Percentiles rank a stretch among this genome's conserved stretches.
phyloP scores from a whole-genome alignment of 2,329 filamentous ascomycete genomes.

The Polychaeton citri region DNA sequence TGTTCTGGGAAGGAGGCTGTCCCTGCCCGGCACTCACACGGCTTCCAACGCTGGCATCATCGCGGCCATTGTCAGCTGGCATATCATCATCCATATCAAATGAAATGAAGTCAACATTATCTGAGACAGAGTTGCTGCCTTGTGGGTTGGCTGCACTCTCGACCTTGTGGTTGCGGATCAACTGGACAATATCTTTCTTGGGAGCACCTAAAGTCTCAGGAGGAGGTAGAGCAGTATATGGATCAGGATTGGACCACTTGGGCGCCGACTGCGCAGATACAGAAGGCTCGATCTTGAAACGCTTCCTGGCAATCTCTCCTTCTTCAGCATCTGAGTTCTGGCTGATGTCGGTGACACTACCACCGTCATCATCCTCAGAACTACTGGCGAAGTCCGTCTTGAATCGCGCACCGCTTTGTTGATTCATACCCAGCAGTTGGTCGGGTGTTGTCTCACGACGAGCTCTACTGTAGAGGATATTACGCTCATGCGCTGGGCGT shows the following conservation, averaged over 20 bases:
- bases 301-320: constrained; percentile 17
- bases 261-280: constrained; percentile 32
- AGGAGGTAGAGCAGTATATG: constrained; percentile 77
- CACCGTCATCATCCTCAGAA: constrained; percentile 16
- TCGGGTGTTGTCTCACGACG: constrained; percentile 30
- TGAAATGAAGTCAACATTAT: constrained; percentile 75
- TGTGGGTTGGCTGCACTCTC: constrained; percentile 45
- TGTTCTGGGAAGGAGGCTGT: background rate
- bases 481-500: constrained; percentile 29
- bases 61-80: constrained; percentile 17
- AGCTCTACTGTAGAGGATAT: constrained; percentile 25
- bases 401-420: constrained; percentile 26
- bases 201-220: constrained; percentile 60
- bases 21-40: background rate
- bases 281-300: constrained; percentile 11
- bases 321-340: constrained; percentile 8
- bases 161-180: constrained; percentile 80
- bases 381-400: constrained; percentile 28
- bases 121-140: constrained; percentile 19
- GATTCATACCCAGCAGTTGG: constrained; percentile 29
- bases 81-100: constrained; percentile 34
- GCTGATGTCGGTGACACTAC: constrained; percentile 7
- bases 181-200: constrained; percentile 73
- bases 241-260: constrained; percentile 93
- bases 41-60: background rate